A percentile compares a stretch with the other conserved stretches of the same genome.
These are phyloP conservation scores for Amniculicola lignicola DNA, from an alignment of 495 filamentous ascomycete genomes.

Conservation along the genomic window DNA sequence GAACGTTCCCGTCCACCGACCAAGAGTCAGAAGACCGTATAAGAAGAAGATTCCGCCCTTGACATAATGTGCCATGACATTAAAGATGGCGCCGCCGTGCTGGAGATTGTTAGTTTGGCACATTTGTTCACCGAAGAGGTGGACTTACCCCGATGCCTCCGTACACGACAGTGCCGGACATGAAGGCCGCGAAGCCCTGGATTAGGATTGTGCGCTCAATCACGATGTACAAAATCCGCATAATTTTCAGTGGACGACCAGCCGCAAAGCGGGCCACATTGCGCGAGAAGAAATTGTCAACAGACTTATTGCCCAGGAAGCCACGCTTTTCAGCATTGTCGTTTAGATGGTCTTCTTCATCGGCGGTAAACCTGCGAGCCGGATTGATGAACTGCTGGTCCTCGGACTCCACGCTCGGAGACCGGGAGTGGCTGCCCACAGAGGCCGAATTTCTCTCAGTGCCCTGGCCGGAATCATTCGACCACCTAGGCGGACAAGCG, in stretches of 20 bases:
- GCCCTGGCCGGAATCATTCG: conserved; percentile 85
- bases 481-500: conserved; percentile 60
- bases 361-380: conserved; percentile 47
- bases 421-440: conserved; percentile 62
- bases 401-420: conserved; percentile 53
- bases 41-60: conserved; percentile 98
- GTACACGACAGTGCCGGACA: conserved; percentile 64
- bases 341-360: conserved; percentile 48
- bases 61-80: conserved; percentile 87
- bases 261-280: conserved; percentile 57
- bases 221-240: conserved; percentile 56
- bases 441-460: conserved; percentile 71
- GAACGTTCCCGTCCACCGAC: conserved; percentile 88
- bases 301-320: conserved; percentile 47
- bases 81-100: conserved; percentile 66
- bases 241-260: conserved; percentile 56
- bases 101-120: conserved; percentile 33
- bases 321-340: conserved; percentile 43
- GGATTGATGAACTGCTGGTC: conserved; percentile 46
- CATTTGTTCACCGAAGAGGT: neutral
- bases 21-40: conserved; percentile 85
- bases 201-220: conserved; percentile 62
- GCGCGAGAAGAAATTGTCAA: conserved; percentile 49
- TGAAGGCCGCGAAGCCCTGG: conserved; percentile 62
- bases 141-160: conserved; percentile 66